Conservation (phyloP, 305 asterid genomes). For the Rubia tinctorum region DNA sequence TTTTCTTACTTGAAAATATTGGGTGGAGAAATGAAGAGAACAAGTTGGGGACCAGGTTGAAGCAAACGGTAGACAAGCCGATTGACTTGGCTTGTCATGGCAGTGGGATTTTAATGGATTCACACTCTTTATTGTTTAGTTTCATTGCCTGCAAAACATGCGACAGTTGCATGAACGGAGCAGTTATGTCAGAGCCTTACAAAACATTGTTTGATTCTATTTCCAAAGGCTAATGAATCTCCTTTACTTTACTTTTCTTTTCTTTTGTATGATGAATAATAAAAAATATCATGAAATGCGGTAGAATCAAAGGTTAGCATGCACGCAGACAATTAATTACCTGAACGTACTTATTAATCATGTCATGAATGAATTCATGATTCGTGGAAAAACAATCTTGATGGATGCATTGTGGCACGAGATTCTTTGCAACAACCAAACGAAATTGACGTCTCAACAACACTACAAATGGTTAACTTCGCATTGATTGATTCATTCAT, state of each 20-base stretch:
- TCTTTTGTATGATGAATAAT: too few species aligned
- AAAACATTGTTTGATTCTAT: neutral
- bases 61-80: conserved; percentile 1
- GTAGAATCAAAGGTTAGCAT: neutral
- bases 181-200: conserved; percentile 9
- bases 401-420: neutral
- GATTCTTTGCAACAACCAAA: neutral
- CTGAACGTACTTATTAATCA: neutral
- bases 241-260: neutral
- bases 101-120: neutral
- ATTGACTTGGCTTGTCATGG: conserved; percentile 2
- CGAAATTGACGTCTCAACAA: neutral
- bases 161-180: conserved; percentile 15
- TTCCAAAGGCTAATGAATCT: neutral
- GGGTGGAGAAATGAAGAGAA: neutral
- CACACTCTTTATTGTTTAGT: neutral
- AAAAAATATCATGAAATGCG: neutral
- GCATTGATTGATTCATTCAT: neutral
- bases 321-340: neutral
- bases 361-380: neutral
- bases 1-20: too few species aligned
- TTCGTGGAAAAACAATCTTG: neutral
- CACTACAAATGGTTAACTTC: neutral
- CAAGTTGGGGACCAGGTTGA: neutral
- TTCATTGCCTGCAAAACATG: conserved; percentile 6